phyloP scores from a whole-genome alignment of 768 basidiomycete species.

The Tricholoma matsutake region DNA sequence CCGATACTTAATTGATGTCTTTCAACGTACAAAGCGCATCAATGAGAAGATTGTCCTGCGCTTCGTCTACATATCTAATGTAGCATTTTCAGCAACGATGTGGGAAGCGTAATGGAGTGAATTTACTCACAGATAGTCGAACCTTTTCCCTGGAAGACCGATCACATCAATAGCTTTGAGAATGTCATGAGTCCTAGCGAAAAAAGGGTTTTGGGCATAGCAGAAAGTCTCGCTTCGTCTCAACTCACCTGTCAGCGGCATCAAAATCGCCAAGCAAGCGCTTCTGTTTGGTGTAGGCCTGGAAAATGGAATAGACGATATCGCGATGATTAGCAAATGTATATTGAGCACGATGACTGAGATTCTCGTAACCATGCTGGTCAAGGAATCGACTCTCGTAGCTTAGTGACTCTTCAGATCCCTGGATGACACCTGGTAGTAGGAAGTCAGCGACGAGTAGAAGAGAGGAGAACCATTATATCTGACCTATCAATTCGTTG shows the following conservation, averaged over 20 bases:
- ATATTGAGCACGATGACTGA: conserved; percentile 51
- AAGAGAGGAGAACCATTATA: background rate
- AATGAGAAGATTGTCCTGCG: conserved; percentile 68
- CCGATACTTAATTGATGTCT: background rate
- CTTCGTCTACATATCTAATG: conserved; percentile 68
- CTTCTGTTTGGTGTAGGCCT: conserved; percentile 48
- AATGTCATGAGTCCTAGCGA: conserved; percentile 49
- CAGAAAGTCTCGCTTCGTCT: background rate
- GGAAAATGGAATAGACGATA: conserved; percentile 51
- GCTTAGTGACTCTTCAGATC: conserved; percentile 53
- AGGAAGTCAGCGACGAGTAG: background rate
- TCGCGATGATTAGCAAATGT: conserved; percentile 51
- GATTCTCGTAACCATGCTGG: conserved; percentile 38
- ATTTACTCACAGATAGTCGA: conserved; percentile 52
- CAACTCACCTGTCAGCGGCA: conserved; percentile 52
- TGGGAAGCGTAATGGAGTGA: background rate
- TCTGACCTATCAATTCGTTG: conserved; percentile 62
- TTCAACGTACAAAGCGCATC: conserved; percentile 50
- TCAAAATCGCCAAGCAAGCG: conserved; percentile 43
- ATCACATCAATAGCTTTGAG: conserved; percentile 30
- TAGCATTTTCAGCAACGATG: background rate
- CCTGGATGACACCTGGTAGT: conserved; percentile 62
- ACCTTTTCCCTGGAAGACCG: conserved; percentile 36
- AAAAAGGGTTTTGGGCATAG: too few species aligned
- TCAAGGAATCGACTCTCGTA: conserved; percentile 39